Base-by-base conservation (phyloP, 2,329 filamentous ascomycete species). In the Leptographium wingfieldii region DNA sequence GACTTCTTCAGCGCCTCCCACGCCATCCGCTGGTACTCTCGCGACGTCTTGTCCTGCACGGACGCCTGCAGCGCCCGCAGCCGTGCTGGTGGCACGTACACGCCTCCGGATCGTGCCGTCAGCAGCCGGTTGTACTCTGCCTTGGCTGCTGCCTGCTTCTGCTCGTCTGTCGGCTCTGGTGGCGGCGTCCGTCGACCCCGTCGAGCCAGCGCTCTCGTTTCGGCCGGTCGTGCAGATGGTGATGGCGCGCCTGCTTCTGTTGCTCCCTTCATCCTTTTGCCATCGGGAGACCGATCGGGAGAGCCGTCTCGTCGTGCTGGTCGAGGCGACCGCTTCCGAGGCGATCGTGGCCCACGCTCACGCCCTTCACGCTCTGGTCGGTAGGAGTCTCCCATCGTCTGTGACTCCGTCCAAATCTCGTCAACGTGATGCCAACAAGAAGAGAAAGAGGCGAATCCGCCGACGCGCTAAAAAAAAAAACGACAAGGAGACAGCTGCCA, bases 1-100 rank as follows among this genome's bases (percentile, higher is more conserved):
- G 89, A 94, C 78, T 99, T 99, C 77, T 99, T 99, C 69, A 99
- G 77, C 14, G 92, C 92, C 74, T 99, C 94, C 94, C 94, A 99
- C 10, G 92, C 91, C 90, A 99, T 95, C 68, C 94, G 89, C 80
- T 97, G 94, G 71, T 96, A 97, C 75, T 97, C 94, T 73, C 96
- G 95, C 73, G 87, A 95, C 59, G 82, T 86, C 78, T 95, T 96
- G 76, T 99, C 94, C 63, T 91, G 96, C 72, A 99, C 96, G 74
- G 96, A 91, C 58, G 92, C 90, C 76, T 99, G 94, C 63, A 99
- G 82, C 48, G 92, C 92, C 67, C 91, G 85, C 69, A 99, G 78
- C 66, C 90, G 83, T 58, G 92, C 92, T 0, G 94, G 94, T 25
- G 94, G 94, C 63, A 99, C 95, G 71, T 99, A 99, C 29, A 91